Conservation (phyloP, 2,329 filamentous ascomycete species). For the Pseudocercospora crystallina region DNA sequence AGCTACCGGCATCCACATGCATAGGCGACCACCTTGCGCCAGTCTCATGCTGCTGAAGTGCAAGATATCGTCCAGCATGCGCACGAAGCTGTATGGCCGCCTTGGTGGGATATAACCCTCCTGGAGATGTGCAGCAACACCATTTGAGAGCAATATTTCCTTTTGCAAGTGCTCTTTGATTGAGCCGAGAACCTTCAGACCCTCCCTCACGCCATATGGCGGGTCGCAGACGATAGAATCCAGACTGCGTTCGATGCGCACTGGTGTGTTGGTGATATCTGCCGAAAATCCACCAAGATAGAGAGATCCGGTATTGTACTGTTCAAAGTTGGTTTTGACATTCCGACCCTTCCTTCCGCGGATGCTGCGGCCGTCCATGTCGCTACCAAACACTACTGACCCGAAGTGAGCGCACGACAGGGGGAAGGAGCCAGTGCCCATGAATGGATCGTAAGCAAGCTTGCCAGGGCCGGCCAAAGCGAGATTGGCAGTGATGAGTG, state of each 20-base stretch:
- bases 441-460: conserved; percentile 91
- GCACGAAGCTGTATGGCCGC: conserved; percentile 84
- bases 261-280: conserved; percentile 83
- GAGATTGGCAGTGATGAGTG: conserved; percentile 88
- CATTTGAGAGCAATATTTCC: conserved; percentile 64
- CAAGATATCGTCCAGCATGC: conserved; percentile 87
- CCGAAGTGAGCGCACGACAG: conserved; percentile 90
- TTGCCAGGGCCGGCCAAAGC: conserved; percentile 79
- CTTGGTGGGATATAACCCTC: conserved; percentile 80
- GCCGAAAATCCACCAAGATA: conserved; percentile 80
- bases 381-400: conserved; percentile 77
- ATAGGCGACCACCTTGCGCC: conserved; percentile 74
- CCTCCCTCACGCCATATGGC: conserved; percentile 92
- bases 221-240: conserved; percentile 95
- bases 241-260: conserved; percentile 60
- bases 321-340: conserved; percentile 73
- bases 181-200: conserved; percentile 79
- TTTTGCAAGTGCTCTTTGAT: conserved; percentile 56
- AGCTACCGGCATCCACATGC: conserved; percentile 96
- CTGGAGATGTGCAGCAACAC: conserved; percentile 67
- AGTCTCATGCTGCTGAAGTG: conserved; percentile 75
- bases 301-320: conserved; percentile 68
- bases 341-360: conserved; percentile 63
- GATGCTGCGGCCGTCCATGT: conserved; percentile 90
- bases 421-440: conserved; percentile 90